Base-by-base conservation (phyloP, 2,329 filamentous ascomycete species). In the Neofusicoccum umdonicola region DNA sequence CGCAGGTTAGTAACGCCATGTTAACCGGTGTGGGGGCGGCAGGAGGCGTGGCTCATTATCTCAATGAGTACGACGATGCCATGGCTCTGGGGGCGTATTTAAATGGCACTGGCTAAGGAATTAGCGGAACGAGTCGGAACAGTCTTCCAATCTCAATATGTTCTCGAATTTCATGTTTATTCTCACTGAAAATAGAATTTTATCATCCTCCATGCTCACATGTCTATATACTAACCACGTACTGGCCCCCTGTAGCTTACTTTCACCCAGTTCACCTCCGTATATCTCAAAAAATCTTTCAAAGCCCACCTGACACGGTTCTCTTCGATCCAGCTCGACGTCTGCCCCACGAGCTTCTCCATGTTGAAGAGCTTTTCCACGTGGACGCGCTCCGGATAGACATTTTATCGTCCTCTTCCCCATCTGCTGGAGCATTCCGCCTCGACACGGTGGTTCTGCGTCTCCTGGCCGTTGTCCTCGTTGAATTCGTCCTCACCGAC, bases 401-500 rank as follows among this genome's bases (percentile, higher is more conserved):
- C 56, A 60, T 60, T 27, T 22, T 60, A 19, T 60, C 56, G 8
- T 60, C 56, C 8, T 60, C 56, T 3, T 60, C 56, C 2, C 56
- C 56, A n/a, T 60, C 56, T 3, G 31, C 42, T 9, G 31, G 12
- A 8, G 5, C 31, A 22, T 37, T 47, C 27, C 8, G 47, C 56
- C 42, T 60, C 42, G 56, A 60, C 9, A 60, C 41, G 19, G 56
- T 58, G 3, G 54, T 47, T 1, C 39, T 60, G 22, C 56, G 19
- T 11, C 56, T 34, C 31, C 42, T 60, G n/a, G n/a, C 41, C 17
- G 34, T 60, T 27, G 42, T 17, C 42, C 56, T 47, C 12, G 56
- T 60, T 3, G 44, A 48, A 17, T 51, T 67, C 27, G 60, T 56
- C 31, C 12, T 47, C 22, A 45, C 44, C 62, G 47, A 52, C 65